phyloP scores from a whole-genome alignment of 2,329 filamentous ascomycete genomes.

The Colletotrichum lindemuthianum region DNA sequence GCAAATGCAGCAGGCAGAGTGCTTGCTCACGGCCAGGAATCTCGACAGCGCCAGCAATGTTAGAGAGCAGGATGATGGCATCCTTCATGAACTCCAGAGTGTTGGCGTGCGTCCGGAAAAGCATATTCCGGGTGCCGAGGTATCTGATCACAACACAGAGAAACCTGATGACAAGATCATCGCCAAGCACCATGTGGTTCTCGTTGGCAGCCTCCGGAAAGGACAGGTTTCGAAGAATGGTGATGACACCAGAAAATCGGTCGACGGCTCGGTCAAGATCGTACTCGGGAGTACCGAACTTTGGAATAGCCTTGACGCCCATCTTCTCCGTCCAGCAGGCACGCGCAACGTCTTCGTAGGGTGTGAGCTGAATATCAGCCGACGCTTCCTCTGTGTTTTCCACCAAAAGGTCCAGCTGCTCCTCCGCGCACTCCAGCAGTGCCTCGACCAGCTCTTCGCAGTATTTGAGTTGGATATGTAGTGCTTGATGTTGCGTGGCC shows the following conservation, averaged over 20 bases:
- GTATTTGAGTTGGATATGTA: constrained; percentile 73
- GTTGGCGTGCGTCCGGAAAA: constrained; percentile 83
- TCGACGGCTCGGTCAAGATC: constrained; percentile 89
- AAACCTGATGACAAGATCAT: constrained; percentile 82
- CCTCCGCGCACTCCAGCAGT: constrained; percentile 89
- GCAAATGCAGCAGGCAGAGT: constrained; percentile 84
- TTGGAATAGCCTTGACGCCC: constrained; percentile 75
- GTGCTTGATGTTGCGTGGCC: constrained; percentile 68
- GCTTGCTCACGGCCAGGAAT: constrained; percentile 89
- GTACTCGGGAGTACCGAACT: constrained; percentile 81
- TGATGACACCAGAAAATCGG: constrained; percentile 88
- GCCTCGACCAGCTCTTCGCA: constrained; percentile 92
- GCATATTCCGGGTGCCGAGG: constrained; percentile 87
- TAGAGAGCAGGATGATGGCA: constrained; percentile 86
- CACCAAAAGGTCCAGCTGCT: constrained; percentile 84
- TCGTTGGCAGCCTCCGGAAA: constrained; percentile 66
- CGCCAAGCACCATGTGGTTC: constrained; percentile 80
- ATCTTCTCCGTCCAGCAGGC: constrained; percentile 80
- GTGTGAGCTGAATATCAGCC: constrained; percentile 82
- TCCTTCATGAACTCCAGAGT: constrained; percentile 99
- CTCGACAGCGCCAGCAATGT: constrained; percentile 82
- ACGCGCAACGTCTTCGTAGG: constrained; percentile 89
- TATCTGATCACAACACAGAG: constrained; percentile 85
- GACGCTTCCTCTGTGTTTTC: constrained; percentile 88
- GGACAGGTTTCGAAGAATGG: constrained; percentile 91